Conservation (phyloP, 2,329 filamentous ascomycete species). For the Septoria petroselini region DNA sequence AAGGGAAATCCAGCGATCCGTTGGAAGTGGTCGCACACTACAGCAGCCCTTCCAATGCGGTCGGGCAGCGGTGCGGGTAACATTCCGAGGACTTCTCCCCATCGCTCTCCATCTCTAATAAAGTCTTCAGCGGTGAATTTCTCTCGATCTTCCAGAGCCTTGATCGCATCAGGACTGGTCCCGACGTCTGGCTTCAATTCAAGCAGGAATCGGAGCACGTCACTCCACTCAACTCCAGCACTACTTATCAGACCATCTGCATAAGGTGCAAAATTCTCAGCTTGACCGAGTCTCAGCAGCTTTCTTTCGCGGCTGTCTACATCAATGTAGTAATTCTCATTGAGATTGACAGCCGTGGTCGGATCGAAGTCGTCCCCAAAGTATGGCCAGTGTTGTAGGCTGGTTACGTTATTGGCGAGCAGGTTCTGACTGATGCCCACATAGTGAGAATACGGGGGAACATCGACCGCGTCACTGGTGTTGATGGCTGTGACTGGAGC, state of each 20-base stretch:
- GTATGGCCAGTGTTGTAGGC: constrained; percentile 43
- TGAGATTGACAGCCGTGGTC: constrained; percentile 32
- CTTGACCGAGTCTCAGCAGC: constrained; percentile 38
- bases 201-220: constrained; percentile 43
- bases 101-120: constrained; percentile 33
- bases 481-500: constrained; percentile 13
- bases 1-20: constrained; percentile 39
- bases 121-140: constrained; percentile 36
- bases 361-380: constrained; percentile 40
- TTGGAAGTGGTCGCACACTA: constrained; percentile 40
- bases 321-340: constrained; percentile 33
- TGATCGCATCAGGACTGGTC: constrained; percentile 19
- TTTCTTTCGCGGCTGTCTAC: constrained; percentile 32
- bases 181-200: constrained; percentile 31
- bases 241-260: constrained; percentile 39
- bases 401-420: constrained; percentile 42
- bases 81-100: constrained; percentile 34
- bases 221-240: constrained; percentile 38
- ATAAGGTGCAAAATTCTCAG: constrained; percentile 38
- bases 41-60: constrained; percentile 35
- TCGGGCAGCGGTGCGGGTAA: constrained; percentile 31
- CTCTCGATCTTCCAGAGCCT: constrained; percentile 23
- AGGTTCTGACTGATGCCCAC: constrained; percentile 44
- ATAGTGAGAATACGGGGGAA: constrained; percentile 44
- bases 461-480: constrained; percentile 19